Conservation (phyloP, 2,329 filamentous ascomycete genomes). For the Orbilia quercus region DNA sequence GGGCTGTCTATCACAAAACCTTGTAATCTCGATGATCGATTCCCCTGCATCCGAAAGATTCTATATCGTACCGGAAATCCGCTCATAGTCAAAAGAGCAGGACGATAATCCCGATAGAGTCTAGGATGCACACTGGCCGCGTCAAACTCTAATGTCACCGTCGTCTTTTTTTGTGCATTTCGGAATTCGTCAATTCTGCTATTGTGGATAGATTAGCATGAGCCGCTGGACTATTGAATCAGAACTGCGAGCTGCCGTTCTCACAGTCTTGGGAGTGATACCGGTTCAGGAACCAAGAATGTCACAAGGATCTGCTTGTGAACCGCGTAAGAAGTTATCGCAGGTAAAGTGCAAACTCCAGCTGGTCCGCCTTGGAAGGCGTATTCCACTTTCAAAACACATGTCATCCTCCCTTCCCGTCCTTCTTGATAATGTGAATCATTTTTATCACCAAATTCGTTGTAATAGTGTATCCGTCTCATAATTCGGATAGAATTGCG, state of each 20-base stretch:
- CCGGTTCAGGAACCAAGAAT: not conserved
- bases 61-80: too few relatives aligned
- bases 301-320: not conserved
- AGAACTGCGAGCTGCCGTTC: not conserved
- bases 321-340: slow-evolving; percentile 25
- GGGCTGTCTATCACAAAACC: too few relatives aligned
- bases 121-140: too few relatives aligned
- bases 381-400: slow-evolving; percentile 20
- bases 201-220: too few relatives aligned
- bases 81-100: too few relatives aligned
- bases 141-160: too few relatives aligned
- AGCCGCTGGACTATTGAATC: too few relatives aligned
- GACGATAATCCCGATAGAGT: too few relatives aligned
- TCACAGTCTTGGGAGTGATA: not conserved
- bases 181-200: too few relatives aligned
- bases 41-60: too few relatives aligned
- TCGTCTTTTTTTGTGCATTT: too few relatives aligned
- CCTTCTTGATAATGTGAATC: slow-evolving; percentile 8
- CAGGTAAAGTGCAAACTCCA: slow-evolving; percentile 11
- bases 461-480: not conserved
- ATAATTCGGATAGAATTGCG: slow-evolving; percentile 4
- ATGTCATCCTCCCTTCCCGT: slow-evolving; percentile 7
- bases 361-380: slow-evolving; percentile 44
- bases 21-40: too few relatives aligned
- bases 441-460: slow-evolving; percentile 6